Base-by-base conservation (phyloP, 2,329 filamentous ascomycete genomes). In the Xylaria sp. region DNA sequence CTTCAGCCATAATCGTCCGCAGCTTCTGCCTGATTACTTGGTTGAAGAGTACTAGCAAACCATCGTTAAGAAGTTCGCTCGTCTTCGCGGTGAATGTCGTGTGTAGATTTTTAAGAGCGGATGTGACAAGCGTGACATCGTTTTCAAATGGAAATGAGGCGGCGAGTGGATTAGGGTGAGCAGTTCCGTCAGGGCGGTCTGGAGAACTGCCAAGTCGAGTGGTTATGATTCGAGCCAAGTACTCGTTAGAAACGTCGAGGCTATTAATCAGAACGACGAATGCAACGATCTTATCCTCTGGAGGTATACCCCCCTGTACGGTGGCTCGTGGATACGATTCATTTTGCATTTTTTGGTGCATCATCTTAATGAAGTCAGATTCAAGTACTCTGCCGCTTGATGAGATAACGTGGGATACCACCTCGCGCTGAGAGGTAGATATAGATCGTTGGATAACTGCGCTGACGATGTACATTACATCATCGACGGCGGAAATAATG, bases 381-480 rank as follows among this genome's bases (percentile, higher is more conserved):
- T 92, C 90, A 3, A 99, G 87, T 0, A 99, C 91, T 41, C 94
- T 89, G 20, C 91, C 89, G 5, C 98, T 85, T 0, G 90, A 92
- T 1, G 94, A 92, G 31, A 98, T 83, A 7, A 97, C 92, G 66
- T 89, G 92, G 51, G 89, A 89, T 25, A 97, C 88, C 3, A 97
- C 90, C 20, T 91, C 86, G 73, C 90, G 86, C 78, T 98, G 94
- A 1, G 92, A 93, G 0, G 97, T 98, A 0, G 93, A 91, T 25
- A 98, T 85, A 0, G 94, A 92, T 72, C 95, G 91, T 72, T 97
- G 92, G 8, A 98, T 86, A 41, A 98, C 92, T 60, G 95, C 91
- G 78, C 97, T 97, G 78, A 97, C 93, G 75, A 99, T 98, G 81
- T 98, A 99, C 95, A 99, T 98, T 77, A 98, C 94, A 82, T 98